phyloP scores from a whole-genome alignment of 768 basidiomycete species.

The Ephemerocybe angulata region DNA sequence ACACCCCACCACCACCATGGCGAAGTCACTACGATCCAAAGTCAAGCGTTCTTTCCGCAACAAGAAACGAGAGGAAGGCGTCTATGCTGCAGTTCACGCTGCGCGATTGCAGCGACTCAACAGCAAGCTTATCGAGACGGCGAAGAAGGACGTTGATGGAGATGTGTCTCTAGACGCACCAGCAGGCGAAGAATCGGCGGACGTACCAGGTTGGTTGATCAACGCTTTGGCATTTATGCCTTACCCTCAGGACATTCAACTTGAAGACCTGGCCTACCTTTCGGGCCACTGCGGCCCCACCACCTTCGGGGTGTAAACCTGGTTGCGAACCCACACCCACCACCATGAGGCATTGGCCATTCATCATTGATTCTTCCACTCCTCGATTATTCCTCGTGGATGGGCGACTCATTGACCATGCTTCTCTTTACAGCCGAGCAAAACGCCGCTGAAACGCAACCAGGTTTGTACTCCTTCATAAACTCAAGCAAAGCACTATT shows the following conservation, averaged over 20 bases:
- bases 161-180: constrained; percentile 33
- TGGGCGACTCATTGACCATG: constrained; percentile 38
- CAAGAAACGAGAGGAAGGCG: constrained; percentile 69
- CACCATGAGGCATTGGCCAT: background rate
- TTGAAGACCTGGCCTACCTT: constrained; percentile 43
- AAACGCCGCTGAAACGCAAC: constrained; percentile 18
- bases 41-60: constrained; percentile 73
- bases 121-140: constrained; percentile 53
- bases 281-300: background rate
- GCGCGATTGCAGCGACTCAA: constrained; percentile 73
- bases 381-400: constrained; percentile 31
- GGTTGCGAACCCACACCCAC: background rate
- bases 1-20: constrained; percentile 44
- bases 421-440: constrained; percentile 33
- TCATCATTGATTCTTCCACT: constrained; percentile 28
- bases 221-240: constrained; percentile 46
- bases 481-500: constrained; percentile 1
- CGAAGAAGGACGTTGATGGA: constrained; percentile 37
- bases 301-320: background rate
- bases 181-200: constrained; percentile 32
- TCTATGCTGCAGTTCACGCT: constrained; percentile 75
- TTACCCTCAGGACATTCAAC: constrained; percentile 55
- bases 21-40: constrained; percentile 81
- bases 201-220: constrained; percentile 68
- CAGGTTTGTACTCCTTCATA: constrained; percentile 9